phyloP scores from a whole-genome alignment of 345 rosid species.

The Populus tremula region DNA sequence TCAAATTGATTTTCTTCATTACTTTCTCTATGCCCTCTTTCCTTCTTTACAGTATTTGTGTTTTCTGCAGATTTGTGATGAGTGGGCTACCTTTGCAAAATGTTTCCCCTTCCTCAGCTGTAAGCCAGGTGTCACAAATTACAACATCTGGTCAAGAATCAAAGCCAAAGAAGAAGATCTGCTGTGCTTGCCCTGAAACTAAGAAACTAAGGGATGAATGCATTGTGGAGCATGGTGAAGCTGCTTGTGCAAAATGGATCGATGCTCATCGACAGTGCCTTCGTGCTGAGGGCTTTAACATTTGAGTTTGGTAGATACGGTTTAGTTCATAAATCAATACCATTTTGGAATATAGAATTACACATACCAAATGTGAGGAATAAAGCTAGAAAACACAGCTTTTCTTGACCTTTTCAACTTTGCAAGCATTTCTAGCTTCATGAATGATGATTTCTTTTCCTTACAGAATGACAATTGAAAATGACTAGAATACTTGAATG shows the following conservation, averaged over 20 bases:
- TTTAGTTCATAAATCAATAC: constrained; percentile 26
- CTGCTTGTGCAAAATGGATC: constrained; percentile 87
- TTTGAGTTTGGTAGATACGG: constrained; percentile 38
- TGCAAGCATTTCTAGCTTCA: neutral
- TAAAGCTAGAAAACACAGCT: constrained; percentile 18
- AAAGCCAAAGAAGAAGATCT: constrained; percentile 85
- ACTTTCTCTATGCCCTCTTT: neutral
- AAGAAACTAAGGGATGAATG: constrained; percentile 91
- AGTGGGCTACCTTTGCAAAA: constrained; percentile 47
- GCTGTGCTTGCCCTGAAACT: constrained; percentile 90
- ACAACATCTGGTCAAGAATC: constrained; percentile 35
- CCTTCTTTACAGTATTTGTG: neutral
- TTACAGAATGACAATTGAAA: neutral
- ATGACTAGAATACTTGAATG: neutral
- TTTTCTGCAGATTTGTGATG: constrained; percentile 32
- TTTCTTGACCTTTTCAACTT: neutral
- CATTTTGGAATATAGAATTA: constrained; percentile 20
- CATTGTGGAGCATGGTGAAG: constrained; percentile 80
- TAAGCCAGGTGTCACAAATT: constrained; percentile 33
- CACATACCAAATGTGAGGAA: constrained; percentile 9
- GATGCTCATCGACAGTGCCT: constrained; percentile 89
- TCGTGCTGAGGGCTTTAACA: constrained; percentile 85
- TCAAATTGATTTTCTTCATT: neutral
- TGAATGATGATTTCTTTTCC: neutral
- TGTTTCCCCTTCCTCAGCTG: constrained; percentile 41